Percentiles rank a stretch among this genome's conserved stretches.
phyloP scores from a whole-genome alignment of 2,329 filamentous ascomycete species.

The Aspergillus candidus region DNA sequence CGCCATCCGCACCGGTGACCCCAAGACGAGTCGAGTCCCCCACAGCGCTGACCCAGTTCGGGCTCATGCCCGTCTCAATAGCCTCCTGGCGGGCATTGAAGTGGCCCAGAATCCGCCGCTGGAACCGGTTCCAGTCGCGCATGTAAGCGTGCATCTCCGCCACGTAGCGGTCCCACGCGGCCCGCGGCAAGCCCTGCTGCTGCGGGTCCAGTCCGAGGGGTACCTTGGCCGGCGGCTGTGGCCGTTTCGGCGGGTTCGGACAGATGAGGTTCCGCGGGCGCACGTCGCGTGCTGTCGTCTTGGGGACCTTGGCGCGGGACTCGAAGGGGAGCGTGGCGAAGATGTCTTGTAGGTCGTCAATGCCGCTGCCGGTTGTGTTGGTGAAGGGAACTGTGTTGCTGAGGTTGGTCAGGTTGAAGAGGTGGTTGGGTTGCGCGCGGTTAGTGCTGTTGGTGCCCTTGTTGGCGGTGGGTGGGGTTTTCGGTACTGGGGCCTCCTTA shows the following conservation, averaged over 20 bases:
- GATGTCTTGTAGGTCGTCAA: constrained; percentile 50
- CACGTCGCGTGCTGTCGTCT: constrained; percentile 35
- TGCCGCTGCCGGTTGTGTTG: constrained; percentile 41
- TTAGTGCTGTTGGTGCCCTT: constrained; percentile 1
- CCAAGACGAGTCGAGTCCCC: constrained; percentile 41
- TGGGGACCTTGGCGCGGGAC: constrained; percentile 45
- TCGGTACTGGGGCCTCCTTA: constrained; percentile 11
- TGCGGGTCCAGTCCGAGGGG: constrained; percentile 25
- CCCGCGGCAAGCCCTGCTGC: constrained; percentile 36
- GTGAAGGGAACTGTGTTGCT: constrained; percentile 46
- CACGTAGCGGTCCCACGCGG: constrained; percentile 48
- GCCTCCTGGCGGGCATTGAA: constrained; percentile 49
- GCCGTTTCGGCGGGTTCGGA: constrained; percentile 48
- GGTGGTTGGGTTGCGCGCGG: constrained; percentile 9
- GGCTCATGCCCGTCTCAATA: constrained; percentile 39
- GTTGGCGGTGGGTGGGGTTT: constrained; percentile 1
- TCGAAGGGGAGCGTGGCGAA: constrained; percentile 52
- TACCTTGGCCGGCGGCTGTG: constrained; percentile 29
- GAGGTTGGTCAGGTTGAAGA: constrained; percentile 47
- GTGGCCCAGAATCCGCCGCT: constrained; percentile 50
- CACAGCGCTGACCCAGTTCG: constrained; percentile 47
- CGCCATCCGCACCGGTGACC: constrained; percentile 22
- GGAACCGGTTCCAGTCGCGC: constrained; percentile 51
- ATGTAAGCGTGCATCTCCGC: constrained; percentile 51
- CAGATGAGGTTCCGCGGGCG: constrained; percentile 39